Evolutionary conservation across 2,329 filamentous ascomycete species (phyloP).

Genomic region (Hortaea werneckii): DNA sequence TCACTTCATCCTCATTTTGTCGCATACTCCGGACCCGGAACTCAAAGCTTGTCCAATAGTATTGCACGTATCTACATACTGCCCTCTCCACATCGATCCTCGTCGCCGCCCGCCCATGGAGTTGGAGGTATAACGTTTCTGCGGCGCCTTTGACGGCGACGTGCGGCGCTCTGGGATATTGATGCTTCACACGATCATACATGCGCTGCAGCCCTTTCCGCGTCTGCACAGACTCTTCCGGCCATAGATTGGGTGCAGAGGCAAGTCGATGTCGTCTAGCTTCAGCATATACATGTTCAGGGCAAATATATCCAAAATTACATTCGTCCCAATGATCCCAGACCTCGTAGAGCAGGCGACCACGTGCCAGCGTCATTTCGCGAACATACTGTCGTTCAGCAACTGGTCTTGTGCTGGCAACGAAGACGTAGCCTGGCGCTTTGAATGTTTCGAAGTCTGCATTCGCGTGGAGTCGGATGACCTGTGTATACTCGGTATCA

Average conservation of each 20-base stretch:
- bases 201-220: neutral
- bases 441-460: neutral
- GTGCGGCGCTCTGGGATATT: neutral
- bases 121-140: neutral
- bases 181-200: neutral
- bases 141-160: neutral
- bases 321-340: neutral
- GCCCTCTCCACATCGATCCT: neutral
- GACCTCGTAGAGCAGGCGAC: slow-evolving; percentile 1
- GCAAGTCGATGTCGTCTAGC: neutral
- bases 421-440: neutral
- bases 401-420: neutral
- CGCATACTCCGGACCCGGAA: neutral
- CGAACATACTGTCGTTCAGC: slow-evolving; percentile 1
- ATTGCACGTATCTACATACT: neutral
- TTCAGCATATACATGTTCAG: neutral
- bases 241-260: neutral
- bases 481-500: neutral
- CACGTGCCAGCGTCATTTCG: slow-evolving; percentile 1
- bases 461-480: neutral
- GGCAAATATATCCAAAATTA: slow-evolving; percentile 1
- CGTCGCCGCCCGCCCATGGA: neutral
- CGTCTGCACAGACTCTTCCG: neutral
- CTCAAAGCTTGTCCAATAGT: neutral
- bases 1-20: neutral